phyloP scores from a whole-genome alignment of 2,329 filamentous ascomycete genomes.

The Sarocladium strictum region DNA sequence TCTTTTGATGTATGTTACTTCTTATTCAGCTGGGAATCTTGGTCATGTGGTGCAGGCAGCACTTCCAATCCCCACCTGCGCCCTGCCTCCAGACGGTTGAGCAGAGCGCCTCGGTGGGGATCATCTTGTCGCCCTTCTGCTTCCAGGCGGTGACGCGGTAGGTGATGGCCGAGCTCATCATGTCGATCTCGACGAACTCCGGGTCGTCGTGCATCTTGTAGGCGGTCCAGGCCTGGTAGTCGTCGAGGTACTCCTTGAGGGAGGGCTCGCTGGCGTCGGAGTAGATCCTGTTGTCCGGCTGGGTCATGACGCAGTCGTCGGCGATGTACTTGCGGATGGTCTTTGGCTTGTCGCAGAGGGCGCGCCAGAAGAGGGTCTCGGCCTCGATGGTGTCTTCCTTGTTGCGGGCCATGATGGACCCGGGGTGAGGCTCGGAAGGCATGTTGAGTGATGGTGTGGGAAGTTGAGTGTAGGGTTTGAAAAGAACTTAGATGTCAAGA shows the following conservation, averaged over 20 bases:
- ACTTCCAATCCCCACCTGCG: conserved; percentile 28
- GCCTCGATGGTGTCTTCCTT: conserved; percentile 29
- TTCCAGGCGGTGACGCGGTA: conserved; percentile 28
- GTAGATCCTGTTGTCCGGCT: conserved; percentile 25
- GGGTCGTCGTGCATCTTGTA: conserved; percentile 29
- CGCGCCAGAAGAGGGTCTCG: conserved; percentile 27
- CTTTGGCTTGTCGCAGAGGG: conserved; percentile 27
- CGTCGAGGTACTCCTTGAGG: conserved; percentile 25
- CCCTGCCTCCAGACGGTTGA: conserved; percentile 27
- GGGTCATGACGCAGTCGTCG: conserved; percentile 25
- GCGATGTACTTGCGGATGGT: conserved; percentile 27
- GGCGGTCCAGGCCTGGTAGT: conserved; percentile 28
- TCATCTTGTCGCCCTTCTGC: conserved; percentile 22
- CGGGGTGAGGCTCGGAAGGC: conserved; percentile 12
- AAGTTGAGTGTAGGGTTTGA: background rate
- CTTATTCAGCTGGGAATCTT: conserved; percentile 10
- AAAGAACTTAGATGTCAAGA: too few relatives aligned
- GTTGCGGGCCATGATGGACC: conserved; percentile 28
- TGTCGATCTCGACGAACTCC: conserved; percentile 31
- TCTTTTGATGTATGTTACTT: too few relatives aligned
- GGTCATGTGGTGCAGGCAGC: conserved; percentile 28
- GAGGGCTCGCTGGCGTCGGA: conserved; percentile 24
- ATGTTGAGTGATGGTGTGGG: conserved; percentile 8
- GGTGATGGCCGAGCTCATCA: conserved; percentile 26
- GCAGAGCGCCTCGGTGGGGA: conserved; percentile 27